Percentiles rank a stretch among this genome's conserved stretches.
Evolutionary conservation across 495 filamentous ascomycete genomes (phyloP).

Genomic region (Cladorrhinum samala): DNA sequence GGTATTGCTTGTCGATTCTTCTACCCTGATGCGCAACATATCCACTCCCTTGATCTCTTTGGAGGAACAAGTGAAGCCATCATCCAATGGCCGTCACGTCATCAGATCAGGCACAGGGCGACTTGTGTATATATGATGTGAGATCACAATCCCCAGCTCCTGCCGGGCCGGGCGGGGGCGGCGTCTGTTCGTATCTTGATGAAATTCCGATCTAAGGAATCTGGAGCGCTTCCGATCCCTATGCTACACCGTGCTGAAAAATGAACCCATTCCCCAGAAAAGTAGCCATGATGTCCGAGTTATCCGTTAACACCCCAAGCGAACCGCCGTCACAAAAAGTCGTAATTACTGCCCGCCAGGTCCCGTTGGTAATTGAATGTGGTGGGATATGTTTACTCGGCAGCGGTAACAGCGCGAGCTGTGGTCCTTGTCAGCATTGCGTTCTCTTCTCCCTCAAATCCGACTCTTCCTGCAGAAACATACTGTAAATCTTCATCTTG

Average conservation of each 20-base stretch:
- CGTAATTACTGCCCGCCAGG: conserved; percentile 24
- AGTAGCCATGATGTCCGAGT: conserved; percentile 26
- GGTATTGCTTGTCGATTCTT: neutral
- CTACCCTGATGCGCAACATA: neutral
- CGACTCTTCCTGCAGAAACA: conserved; percentile 28
- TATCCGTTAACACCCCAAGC: conserved; percentile 26
- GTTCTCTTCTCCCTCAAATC: neutral
- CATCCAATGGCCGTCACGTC: conserved; percentile 5
- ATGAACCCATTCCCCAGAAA: conserved; percentile 27
- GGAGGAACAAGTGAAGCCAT: neutral
- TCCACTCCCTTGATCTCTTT: neutral
- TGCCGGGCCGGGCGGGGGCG: conserved; percentile 10
- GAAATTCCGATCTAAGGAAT: conserved; percentile 32
- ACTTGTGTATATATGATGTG: conserved; percentile 1
- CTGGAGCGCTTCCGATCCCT: conserved; percentile 37
- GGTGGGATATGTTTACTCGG: conserved; percentile 44
- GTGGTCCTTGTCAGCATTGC: conserved; percentile 36
- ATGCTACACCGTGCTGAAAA: conserved; percentile 32
- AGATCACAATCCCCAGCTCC: conserved; percentile 17
- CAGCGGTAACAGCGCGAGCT: conserved; percentile 56
- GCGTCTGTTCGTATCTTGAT: conserved; percentile 26
- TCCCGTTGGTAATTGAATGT: conserved; percentile 24
- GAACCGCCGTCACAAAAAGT: conserved; percentile 26
- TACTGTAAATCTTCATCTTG: conserved; percentile 98
- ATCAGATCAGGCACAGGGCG: neutral